Percentiles rank a stretch among this genome's conserved stretches.
Conservation (phyloP, 225 moss, liverwort and hornwort species). For the Antitrichia curtipendula region DNA sequence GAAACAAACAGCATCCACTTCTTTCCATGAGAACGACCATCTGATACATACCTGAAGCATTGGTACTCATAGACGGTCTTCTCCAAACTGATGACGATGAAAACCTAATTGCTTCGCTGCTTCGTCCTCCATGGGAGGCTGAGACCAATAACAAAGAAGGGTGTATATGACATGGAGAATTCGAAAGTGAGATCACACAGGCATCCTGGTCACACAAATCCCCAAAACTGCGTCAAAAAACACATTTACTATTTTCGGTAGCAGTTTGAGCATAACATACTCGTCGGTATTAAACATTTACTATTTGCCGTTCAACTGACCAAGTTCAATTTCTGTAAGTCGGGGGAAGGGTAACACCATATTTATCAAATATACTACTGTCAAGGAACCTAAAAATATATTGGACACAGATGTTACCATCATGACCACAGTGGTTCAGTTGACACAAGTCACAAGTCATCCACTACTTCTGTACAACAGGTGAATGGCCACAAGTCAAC, state of each 20-base stretch:
- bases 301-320: no score
- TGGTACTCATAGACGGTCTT: background rate
- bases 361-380: no score
- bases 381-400: no score
- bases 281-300: no score
- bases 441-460: background rate
- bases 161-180: background rate
- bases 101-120: background rate
- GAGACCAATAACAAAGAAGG: background rate
- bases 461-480: background rate
- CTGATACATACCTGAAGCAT: no score
- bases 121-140: background rate
- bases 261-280: no score
- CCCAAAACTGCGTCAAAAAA: no score
- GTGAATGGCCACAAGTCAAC: background rate
- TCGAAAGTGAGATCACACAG: background rate
- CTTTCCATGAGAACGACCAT: background rate
- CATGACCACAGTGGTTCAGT: no score
- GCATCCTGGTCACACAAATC: background rate
- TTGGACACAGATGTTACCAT: no score
- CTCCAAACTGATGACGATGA: background rate
- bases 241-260: no score
- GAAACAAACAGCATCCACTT: background rate
- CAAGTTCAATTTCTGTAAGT: no score
- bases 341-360: no score